Evolutionary conservation across 2,329 filamentous ascomycete species (phyloP).

Genomic region (Penicillium sp.): DNA sequence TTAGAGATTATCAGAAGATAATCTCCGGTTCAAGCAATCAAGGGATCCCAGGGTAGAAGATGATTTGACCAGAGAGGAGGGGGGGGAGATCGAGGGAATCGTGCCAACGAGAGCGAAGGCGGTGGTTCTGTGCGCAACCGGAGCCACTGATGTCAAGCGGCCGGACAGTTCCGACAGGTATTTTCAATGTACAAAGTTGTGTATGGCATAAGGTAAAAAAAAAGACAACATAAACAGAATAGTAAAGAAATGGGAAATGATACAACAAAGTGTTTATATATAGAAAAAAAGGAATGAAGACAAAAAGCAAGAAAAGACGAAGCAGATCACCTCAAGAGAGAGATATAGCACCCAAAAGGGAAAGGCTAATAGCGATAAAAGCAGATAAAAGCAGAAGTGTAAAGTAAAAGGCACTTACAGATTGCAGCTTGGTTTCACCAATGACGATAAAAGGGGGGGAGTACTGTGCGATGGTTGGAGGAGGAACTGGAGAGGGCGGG

Average conservation of each 20-base stretch:
- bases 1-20: conserved; percentile 11
- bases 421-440: conserved; percentile 9
- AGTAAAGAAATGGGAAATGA: no score
- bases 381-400: no score
- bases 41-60: conserved; percentile 18
- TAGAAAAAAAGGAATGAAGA: no score
- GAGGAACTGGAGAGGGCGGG: conserved; percentile 33
- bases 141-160: conserved; percentile 14
- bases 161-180: conserved; percentile 13
- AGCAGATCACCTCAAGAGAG: no score
- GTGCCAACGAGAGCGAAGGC: conserved; percentile 21
- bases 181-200: background rate
- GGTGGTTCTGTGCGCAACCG: conserved; percentile 14
- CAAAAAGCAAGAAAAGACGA: no score
- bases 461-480: conserved; percentile 30
- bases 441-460: conserved; percentile 10
- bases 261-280: no score
- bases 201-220: background rate
- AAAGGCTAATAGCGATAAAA: no score
- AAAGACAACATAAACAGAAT: no score
- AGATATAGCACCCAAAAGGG: no score
- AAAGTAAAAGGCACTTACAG: background rate
- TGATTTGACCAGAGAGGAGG: conserved; percentile 20
- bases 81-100: conserved; percentile 16
- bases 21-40: conserved; percentile 22